A percentile compares a stretch with the other conserved stretches of the same genome.
Conservation (phyloP, 495 filamentous ascomycete genomes). For the Articulospora tetracladia region DNA sequence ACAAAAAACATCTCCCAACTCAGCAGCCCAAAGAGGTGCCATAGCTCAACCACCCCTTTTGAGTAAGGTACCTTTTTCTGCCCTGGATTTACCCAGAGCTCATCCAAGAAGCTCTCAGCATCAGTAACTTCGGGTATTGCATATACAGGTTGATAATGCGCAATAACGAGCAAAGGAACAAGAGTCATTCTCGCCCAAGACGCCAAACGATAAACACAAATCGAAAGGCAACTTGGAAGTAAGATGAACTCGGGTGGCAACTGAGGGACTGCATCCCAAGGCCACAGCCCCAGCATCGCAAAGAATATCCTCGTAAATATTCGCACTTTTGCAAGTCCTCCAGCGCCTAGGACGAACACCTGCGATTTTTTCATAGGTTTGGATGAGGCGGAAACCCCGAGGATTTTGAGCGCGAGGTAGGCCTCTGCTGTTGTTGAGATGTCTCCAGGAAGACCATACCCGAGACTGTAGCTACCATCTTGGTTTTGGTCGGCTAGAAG, state of each 20-base stretch:
- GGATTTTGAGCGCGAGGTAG: constrained; percentile 39
- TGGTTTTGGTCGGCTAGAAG: neutral
- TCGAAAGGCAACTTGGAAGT: neutral
- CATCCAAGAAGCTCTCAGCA: neutral
- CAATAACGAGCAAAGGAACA: neutral
- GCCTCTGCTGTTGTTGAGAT: constrained; percentile 35
- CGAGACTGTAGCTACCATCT: constrained; percentile 40
- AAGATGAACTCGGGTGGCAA: neutral
- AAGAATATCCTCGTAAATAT: neutral
- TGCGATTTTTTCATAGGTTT: constrained; percentile 28
- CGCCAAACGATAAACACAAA: neutral
- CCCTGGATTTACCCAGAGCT: neutral
- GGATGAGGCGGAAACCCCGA: constrained; percentile 23
- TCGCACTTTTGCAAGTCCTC: constrained; percentile 36
- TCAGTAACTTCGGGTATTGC: neutral
- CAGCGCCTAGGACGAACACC: constrained; percentile 27
- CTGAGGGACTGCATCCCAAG: neutral
- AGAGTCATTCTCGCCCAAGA: neutral
- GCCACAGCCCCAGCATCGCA: neutral
- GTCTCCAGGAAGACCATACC: constrained; percentile 33
- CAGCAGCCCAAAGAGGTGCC: neutral
- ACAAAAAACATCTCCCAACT: constrained; percentile 7
- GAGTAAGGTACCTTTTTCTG: neutral
- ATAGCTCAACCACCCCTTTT: neutral
- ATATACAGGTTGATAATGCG: neutral